These are phyloP conservation scores for Cyberlindnera mrakii DNA, from an alignment of 805 yeast species.

Conservation along the genomic window DNA sequence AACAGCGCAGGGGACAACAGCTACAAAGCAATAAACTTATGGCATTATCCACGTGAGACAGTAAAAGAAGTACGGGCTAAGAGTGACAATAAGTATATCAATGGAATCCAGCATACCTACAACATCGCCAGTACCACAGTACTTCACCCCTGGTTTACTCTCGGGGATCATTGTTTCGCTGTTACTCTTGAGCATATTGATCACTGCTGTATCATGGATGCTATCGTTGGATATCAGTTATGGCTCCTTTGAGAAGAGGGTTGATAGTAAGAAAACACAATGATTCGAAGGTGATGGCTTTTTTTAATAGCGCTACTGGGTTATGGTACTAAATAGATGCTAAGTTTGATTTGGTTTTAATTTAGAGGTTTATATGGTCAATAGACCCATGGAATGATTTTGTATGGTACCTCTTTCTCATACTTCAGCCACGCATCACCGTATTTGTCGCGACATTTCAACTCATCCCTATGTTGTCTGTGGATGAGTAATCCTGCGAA, in stretches of 20 bases:
- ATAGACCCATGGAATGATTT: constrained; percentile 84
- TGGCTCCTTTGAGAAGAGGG: constrained; percentile 70
- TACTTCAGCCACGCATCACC: constrained; percentile 84
- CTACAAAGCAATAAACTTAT: too few species aligned
- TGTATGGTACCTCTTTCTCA: constrained; percentile 75
- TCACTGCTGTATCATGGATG: constrained; percentile 67
- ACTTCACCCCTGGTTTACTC: constrained; percentile 77
- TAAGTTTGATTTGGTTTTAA: background rate
- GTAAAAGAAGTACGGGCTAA: background rate
- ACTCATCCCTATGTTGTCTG: constrained; percentile 88
- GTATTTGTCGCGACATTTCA: constrained; percentile 81
- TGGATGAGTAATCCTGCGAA: constrained; percentile 80
- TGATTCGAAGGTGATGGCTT: background rate
- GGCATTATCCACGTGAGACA: too few species aligned
- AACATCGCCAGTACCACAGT: constrained; percentile 28
- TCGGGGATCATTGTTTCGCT: constrained; percentile 65
- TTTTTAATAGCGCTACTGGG: background rate
- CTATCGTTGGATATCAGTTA: constrained; percentile 69
- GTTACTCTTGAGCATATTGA: constrained; percentile 50
- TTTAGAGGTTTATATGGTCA: constrained; percentile 23
- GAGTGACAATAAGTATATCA: background rate
- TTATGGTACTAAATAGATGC: background rate
- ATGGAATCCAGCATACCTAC: background rate
- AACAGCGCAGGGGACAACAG: too few species aligned
- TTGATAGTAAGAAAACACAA: constrained; percentile 36